Base-by-base conservation (phyloP, 2,329 filamentous ascomycete species). In the Aspergillus caelatus region DNA sequence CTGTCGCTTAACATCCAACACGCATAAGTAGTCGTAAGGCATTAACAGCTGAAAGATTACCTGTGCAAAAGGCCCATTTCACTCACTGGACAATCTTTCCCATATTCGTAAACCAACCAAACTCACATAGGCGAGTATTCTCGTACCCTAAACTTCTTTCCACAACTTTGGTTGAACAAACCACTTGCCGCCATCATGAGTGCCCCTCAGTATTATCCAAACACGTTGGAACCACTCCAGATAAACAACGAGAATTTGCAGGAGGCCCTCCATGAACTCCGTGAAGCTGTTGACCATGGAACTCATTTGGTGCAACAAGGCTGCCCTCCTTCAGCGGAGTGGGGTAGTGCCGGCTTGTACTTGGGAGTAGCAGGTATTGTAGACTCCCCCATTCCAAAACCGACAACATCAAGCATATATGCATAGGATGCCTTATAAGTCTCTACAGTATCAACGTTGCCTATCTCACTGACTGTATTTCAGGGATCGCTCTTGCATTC, bases 401-500 rank as follows among this genome's bases (percentile, higher is more conserved):
- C 57, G 53, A 63, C 14, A 6, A n/a, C 16, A 21, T 23, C 16
- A 21, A 30, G 16, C 43, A 10, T n/a, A 11, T 7, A 50, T n/a
- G 23, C 3, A 50, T 30, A 50, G 14, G 30, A 16, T 2, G 30
- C 8, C 45, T 48, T 3, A 19, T 16, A n/a, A 12, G 16, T 3
- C 9, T 52, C 28, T 8, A 52, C 21, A 32, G 57, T 43, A 21
- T 26, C 41, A 48, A 52, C 70, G 54, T 66, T 50, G 8, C 12
- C 19, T 45, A 16, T 23, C 32, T 26, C n/a, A 28, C 52, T 55
- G n/a, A 55, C 52, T 55, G 30, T 8, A 39, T 32, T 10, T n/a
- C 62, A 79, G 78, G 78, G 14, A 69, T 78, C 53, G 72, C 74
- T 41, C 68, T 79, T 52, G 70, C 76, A 48, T 78, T 78, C 55